Percentiles rank a stretch among this genome's conserved stretches.
phyloP scores from a whole-genome alignment of 768 basidiomycete species.

The Tulasnella sp. region DNA sequence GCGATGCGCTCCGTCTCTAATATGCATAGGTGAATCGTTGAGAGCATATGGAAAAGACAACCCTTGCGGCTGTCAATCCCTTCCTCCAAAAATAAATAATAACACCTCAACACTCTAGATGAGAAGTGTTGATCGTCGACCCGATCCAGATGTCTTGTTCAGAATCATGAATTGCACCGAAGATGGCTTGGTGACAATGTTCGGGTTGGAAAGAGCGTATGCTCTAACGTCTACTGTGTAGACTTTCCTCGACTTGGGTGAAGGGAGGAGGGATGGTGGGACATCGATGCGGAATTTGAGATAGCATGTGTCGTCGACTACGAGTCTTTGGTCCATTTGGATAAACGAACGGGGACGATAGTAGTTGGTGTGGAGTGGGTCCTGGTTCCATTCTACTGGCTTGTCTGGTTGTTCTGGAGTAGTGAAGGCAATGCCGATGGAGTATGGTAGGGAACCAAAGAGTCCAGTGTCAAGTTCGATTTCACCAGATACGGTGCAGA shows the following conservation, averaged over 20 bases:
- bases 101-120: too few species aligned
- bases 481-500: conserved; percentile 12
- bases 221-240: conserved; percentile 13
- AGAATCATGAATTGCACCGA: conserved; percentile 15
- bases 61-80: too few species aligned
- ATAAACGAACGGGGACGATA: conserved; percentile 11
- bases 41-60: too few species aligned
- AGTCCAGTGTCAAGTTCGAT: conserved; percentile 12
- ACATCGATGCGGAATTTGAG: conserved; percentile 16
- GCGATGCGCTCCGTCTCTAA: too few species aligned
- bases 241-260: conserved; percentile 7
- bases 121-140: too few species aligned
- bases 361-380: conserved; percentile 10
- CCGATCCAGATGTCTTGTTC: too few species aligned
- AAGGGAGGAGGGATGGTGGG: conserved; percentile 3
- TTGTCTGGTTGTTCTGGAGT: conserved; percentile 3
- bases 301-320: conserved; percentile 13
- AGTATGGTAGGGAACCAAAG: conserved; percentile 11
- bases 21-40: too few species aligned
- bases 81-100: too few species aligned
- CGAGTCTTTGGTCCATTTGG: conserved; percentile 13
- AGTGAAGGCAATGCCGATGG: conserved; percentile 14
- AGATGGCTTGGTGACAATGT: conserved; percentile 12
- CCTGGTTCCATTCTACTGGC: conserved; percentile 15
- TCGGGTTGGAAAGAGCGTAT: conserved; percentile 4